phyloP scores from a whole-genome alignment of 139 green algal species.

The Chlorella vulgaris region DNA sequence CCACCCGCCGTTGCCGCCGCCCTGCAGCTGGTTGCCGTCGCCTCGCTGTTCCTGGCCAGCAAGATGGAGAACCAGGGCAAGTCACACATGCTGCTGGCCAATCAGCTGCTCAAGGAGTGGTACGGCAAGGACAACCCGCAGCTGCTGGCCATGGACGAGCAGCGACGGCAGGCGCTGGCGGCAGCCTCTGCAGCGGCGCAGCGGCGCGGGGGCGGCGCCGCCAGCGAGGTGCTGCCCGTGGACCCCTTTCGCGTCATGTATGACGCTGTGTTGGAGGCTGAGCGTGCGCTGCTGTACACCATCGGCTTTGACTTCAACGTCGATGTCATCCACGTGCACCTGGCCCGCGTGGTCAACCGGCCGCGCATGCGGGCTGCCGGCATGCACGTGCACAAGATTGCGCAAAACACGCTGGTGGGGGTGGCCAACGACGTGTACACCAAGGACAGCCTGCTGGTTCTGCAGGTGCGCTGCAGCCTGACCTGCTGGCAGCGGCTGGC shows the following conservation, averaged over 20 bases:
- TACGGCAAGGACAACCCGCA: constrained; percentile 42
- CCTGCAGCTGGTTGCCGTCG: constrained; percentile 33
- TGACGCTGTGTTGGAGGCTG: constrained; percentile 37
- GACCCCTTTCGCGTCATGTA: background rate
- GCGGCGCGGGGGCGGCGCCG: background rate
- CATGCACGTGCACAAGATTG: background rate
- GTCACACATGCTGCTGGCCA: background rate
- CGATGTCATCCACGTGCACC: constrained; percentile 23
- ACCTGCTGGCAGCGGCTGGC: background rate
- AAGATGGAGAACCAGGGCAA: constrained; percentile 41
- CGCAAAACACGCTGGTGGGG: constrained; percentile 10
- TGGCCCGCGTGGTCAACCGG: constrained; percentile 17
- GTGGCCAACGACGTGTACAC: constrained; percentile 34
- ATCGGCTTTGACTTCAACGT: constrained; percentile 56
- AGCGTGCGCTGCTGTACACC: constrained; percentile 42
- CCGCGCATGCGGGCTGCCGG: constrained; percentile 16
- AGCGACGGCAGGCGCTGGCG: background rate
- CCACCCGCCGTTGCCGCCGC: background rate
- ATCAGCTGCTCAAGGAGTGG: constrained; percentile 40
- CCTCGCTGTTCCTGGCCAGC: constrained; percentile 38
- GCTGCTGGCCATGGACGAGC: background rate
- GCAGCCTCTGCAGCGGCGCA: background rate
- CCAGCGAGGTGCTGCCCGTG: background rate
- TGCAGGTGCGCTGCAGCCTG: constrained; percentile 22
- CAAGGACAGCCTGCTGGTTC: constrained; percentile 33